Evolutionary conservation across 192 early-diverging fungal species (phyloP), one percentile per base, ranked within the genome.

Genomic region (Neocallimastix lanati): DNA sequence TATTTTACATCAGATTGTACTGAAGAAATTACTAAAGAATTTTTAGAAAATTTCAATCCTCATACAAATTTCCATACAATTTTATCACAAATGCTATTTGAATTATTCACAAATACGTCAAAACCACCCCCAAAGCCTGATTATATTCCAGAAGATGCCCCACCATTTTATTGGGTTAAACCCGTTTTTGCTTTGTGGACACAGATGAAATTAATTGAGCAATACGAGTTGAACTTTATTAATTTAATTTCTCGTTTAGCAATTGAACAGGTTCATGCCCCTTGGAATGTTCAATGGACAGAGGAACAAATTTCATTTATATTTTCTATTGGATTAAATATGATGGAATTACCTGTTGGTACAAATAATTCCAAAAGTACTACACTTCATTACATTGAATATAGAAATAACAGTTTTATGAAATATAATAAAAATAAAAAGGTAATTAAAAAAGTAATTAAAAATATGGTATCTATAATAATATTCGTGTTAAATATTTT

Each of bases 171-270:
- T 67, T 67, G 50, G 50, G 50, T 67, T 67, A 67, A 67, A n/a
- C 50, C 50, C 25, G 6, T 67, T 67, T 67, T 67, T 67, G 21
- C 50, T 9, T n/a, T 67, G n/a, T 67, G 50, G 50, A 67, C 50
- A 4, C 50, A 67, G 16, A 67, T 67, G 25, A 67, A 67, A 67
- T n/a, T 67, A 11, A 21, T 67, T 9, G 50, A 67, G n/a, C 50
- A 67, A 67, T 67, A 67, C 80, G 93, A 94, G 82, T 84, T 87
- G 13, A 88, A 92, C 76, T 92, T 95, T 78, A 81, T 95, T 35
- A 88, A 90, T 25, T 80, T 96, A 13, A 79, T 98, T 12, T 88
- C 91, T 2, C 88, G 88, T 1, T 86, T 98, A 76, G 90, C 93
- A 7, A 83, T 82, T 78, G 80, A 80, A 29, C 84, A 87, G 58